These are phyloP conservation scores for Solanum hybrid DNA, from an alignment of 305 asterid species.

Conservation along the genomic window DNA sequence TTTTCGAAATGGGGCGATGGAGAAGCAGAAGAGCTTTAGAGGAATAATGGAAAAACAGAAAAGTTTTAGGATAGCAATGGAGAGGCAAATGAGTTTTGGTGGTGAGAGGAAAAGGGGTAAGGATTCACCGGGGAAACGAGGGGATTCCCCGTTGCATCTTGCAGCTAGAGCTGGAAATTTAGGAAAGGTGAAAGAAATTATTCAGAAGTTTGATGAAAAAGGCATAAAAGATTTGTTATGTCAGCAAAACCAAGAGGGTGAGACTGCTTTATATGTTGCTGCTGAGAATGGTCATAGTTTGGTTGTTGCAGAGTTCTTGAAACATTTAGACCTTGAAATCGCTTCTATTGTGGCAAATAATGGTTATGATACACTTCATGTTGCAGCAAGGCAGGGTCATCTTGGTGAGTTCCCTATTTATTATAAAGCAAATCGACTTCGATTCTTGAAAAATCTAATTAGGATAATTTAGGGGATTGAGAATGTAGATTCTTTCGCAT, in stretches of 20 bases:
- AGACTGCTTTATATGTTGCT: constrained; percentile 75
- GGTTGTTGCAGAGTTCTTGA: constrained; percentile 75
- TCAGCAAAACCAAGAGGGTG: constrained; percentile 89
- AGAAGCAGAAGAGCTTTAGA: constrained; percentile 77
- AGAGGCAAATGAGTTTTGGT: constrained; percentile 79
- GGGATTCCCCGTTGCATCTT: constrained; percentile 78
- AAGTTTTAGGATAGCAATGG: constrained; percentile 85
- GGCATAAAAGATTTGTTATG: constrained; percentile 49
- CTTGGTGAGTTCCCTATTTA: constrained; percentile 35
- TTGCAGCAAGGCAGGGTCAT: constrained; percentile 93
- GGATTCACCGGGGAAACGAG: constrained; percentile 90
- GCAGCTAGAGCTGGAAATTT: constrained; percentile 81
- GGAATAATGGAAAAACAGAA: constrained; percentile 94
- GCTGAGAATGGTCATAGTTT: constrained; percentile 71
- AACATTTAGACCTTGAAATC: constrained; percentile 56
- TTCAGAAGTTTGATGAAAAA: constrained; percentile 44
- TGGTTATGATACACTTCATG: constrained; percentile 83
- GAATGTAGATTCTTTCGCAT: not conserved
- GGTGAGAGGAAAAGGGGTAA: constrained; percentile 66
- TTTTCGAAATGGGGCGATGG: constrained; percentile 34
- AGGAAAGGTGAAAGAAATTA: constrained; percentile 56
- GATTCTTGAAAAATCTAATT: not conserved
- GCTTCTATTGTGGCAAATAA: constrained; percentile 70
- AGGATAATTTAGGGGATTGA: not conserved
- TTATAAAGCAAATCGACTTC: not conserved